These are phyloP conservation scores for Metschnikowia cubensis DNA, from an alignment of 805 yeast genomes.

Conservation along the genomic window DNA sequence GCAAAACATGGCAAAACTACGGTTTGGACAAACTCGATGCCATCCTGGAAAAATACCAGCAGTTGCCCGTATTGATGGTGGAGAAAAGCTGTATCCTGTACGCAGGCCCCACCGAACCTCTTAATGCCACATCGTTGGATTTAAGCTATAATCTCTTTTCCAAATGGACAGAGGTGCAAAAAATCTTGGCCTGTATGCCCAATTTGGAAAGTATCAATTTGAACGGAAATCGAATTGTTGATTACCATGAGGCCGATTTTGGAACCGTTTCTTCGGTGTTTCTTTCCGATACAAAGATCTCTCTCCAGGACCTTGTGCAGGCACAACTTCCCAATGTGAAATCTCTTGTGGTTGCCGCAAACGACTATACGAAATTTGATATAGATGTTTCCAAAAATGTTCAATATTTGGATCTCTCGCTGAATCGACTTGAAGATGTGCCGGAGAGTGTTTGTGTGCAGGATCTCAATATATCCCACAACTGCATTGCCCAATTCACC, in stretches of 20 bases:
- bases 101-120: slow-evolving; percentile 1
- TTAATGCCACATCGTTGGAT: slow-evolving; percentile 10
- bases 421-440: slow-evolving; percentile 32
- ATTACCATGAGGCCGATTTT: background rate
- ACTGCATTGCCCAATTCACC: slow-evolving; percentile 5
- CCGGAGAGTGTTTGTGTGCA: slow-evolving; percentile 1
- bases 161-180: slow-evolving; percentile 25
- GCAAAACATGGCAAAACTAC: slow-evolving; percentile 54
- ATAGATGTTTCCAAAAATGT: slow-evolving; percentile 8
- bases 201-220: slow-evolving; percentile 42
- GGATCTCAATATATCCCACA: slow-evolving; percentile 3
- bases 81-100: slow-evolving; percentile 35
- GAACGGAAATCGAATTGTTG: slow-evolving; percentile 49
- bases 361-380: slow-evolving; percentile 20
- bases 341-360: slow-evolving; percentile 32
- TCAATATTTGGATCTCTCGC: slow-evolving; percentile 29
- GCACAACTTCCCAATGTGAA: slow-evolving; percentile 36
- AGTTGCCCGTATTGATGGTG: slow-evolving; percentile 49
- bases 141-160: slow-evolving; percentile 15
- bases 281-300: slow-evolving; percentile 25
- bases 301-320: slow-evolving; percentile 13
- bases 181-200: slow-evolving; percentile 34
- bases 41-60: slow-evolving; percentile 44
- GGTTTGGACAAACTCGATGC: slow-evolving; percentile 60
- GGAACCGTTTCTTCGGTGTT: background rate